Evolutionary conservation across 179 eudicot species (phyloP).

Genomic region (Silene noctiflora): DNA sequence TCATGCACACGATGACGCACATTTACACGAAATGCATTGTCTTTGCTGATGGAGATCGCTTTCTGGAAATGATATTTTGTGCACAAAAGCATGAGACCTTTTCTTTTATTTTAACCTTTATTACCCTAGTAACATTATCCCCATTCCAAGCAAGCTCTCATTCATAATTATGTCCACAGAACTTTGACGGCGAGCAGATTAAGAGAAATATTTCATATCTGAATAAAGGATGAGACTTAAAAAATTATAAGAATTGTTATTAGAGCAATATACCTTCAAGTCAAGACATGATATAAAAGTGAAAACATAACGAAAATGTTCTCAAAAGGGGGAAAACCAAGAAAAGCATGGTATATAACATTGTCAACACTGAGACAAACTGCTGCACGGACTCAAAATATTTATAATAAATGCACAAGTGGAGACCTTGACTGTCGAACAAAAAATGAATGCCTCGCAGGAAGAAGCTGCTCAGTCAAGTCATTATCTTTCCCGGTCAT

Average conservation of each 20-base stretch:
- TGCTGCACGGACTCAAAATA: background rate
- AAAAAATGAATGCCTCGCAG: slow-evolving; percentile 72
- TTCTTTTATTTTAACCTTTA: background rate
- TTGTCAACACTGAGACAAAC: background rate
- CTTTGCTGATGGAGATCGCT: too few species aligned
- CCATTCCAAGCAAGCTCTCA: background rate
- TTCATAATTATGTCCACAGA: background rate
- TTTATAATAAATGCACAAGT: background rate
- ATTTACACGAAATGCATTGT: too few species aligned
- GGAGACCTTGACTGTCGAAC: slow-evolving; percentile 76
- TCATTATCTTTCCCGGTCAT: slow-evolving; percentile 76
- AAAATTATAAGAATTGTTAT: background rate
- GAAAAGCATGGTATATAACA: background rate
- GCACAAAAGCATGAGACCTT: background rate
- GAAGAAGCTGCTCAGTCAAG: slow-evolving; percentile 95
- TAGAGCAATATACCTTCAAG: background rate
- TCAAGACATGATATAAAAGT: background rate
- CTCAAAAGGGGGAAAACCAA: background rate
- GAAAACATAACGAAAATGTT: background rate
- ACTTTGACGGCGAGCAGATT: background rate
- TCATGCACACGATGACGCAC: too few species aligned
- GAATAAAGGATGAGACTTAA: background rate
- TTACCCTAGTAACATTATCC: background rate
- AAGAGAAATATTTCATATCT: background rate
- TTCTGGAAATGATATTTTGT: too few species aligned